These are phyloP conservation scores for Emmonsiellopsis sp. DNA, from an alignment of 2,329 filamentous ascomycete species.

Conservation along the genomic window DNA sequence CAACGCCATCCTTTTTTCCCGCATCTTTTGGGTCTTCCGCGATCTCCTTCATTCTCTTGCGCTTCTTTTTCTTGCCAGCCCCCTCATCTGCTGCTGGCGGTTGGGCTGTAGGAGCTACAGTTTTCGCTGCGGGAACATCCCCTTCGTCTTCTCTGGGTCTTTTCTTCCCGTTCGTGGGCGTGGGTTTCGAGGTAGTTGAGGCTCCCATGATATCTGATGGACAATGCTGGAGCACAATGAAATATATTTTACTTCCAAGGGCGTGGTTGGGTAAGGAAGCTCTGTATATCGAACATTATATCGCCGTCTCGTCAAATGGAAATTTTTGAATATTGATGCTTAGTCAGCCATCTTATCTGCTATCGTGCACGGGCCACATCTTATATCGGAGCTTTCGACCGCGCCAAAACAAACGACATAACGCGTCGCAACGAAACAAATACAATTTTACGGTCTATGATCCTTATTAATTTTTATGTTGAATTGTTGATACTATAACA, in stretches of 20 bases:
- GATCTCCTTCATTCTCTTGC: conserved; percentile 14
- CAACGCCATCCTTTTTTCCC: conserved; percentile 64
- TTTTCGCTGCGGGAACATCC: not conserved
- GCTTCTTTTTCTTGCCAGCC: conserved; percentile 21
- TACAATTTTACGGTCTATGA: not conserved
- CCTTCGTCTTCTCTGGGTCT: conserved; percentile 18
- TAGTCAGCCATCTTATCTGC: not conserved
- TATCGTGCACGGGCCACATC: not conserved
- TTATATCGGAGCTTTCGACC: not conserved
- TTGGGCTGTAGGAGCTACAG: not conserved
- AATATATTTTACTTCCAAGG: too few relatives aligned
- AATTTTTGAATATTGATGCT: not conserved
- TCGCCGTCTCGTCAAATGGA: not conserved
- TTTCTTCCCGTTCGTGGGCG: conserved; percentile 3
- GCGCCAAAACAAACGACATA: not conserved
- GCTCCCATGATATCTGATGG: not conserved
- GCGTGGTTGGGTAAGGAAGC: not conserved
- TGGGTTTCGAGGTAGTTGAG: not conserved
- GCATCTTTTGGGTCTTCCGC: conserved; percentile 20
- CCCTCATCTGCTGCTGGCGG: not conserved
- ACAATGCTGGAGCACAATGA: too few relatives aligned
- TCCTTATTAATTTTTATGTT: not conserved
- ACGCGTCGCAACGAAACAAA: not conserved
- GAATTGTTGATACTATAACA: not conserved
- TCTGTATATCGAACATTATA: not conserved